These are phyloP conservation scores for Xylariaceae sp. DNA, from an alignment of 2,329 filamentous ascomycete genomes.

Conservation along the genomic window DNA sequence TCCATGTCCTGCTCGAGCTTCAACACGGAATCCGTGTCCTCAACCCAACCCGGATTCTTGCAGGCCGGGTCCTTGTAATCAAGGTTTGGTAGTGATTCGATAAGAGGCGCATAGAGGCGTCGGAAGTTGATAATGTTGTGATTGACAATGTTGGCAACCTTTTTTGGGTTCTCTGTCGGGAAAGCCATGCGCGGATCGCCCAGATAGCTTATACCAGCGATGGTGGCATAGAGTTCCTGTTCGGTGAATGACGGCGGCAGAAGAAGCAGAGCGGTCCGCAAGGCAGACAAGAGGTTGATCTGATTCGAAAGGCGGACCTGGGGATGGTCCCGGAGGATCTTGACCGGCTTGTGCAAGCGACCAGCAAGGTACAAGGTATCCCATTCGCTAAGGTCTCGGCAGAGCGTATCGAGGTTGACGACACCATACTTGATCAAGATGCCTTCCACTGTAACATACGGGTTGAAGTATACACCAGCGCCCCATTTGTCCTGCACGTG, in stretches of 20 bases:
- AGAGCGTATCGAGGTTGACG: slow-evolving; percentile 85
- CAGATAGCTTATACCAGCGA: slow-evolving; percentile 86
- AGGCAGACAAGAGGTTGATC: slow-evolving; percentile 85
- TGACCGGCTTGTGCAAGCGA: slow-evolving; percentile 87
- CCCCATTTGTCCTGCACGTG: slow-evolving; percentile 81
- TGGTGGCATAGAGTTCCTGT: slow-evolving; percentile 79
- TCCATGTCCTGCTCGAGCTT: slow-evolving; percentile 85
- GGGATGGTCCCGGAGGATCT: slow-evolving; percentile 91
- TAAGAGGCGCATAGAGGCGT: slow-evolving; percentile 79
- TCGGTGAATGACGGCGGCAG: slow-evolving; percentile 81
- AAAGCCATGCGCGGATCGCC: slow-evolving; percentile 94
- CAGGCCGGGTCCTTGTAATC: slow-evolving; percentile 61
- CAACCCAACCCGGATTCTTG: slow-evolving; percentile 52
- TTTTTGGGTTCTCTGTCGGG: slow-evolving; percentile 82
- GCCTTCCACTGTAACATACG: slow-evolving; percentile 88
- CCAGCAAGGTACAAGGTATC: slow-evolving; percentile 94
- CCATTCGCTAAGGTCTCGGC: slow-evolving; percentile 81
- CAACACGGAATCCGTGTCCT: slow-evolving; percentile 56
- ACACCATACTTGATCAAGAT: slow-evolving; percentile 97
- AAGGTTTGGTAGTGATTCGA: slow-evolving; percentile 85
- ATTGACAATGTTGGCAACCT: slow-evolving; percentile 88
- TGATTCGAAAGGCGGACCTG: slow-evolving; percentile 91
- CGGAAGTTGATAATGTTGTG: slow-evolving; percentile 90
- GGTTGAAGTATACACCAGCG: slow-evolving; percentile 96
- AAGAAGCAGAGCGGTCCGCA: slow-evolving; percentile 82